phyloP scores from a whole-genome alignment of 2,329 filamentous ascomycete genomes.

The Pyrenophora teres region DNA sequence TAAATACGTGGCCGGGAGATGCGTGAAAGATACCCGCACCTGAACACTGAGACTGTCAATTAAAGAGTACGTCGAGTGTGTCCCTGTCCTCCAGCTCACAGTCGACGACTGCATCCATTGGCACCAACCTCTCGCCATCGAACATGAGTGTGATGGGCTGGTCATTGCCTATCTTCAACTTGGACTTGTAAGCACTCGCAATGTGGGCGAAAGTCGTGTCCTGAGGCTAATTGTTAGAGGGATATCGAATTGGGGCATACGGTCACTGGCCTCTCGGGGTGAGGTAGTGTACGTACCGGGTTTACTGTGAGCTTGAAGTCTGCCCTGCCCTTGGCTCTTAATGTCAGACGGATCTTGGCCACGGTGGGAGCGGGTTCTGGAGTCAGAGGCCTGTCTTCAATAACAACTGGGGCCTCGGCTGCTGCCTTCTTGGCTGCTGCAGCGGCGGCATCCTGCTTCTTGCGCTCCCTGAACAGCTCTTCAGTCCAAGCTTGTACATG shows the following conservation, averaged over 20 bases:
- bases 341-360: constrained; percentile 52
- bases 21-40: no score
- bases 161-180: constrained; percentile 25
- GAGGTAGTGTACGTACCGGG: constrained; percentile 44
- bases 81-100: constrained; percentile 47
- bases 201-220: constrained; percentile 40
- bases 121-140: constrained; percentile 45
- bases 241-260: not conserved
- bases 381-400: constrained; percentile 23
- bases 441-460: constrained; percentile 43
- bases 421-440: constrained; percentile 45
- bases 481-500: constrained; percentile 78
- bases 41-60: constrained; percentile 19
- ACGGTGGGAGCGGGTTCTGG: constrained; percentile 22
- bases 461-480: constrained; percentile 61
- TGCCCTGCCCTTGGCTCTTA: constrained; percentile 57
- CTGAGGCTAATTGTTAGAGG: constrained; percentile 22
- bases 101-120: constrained; percentile 39
- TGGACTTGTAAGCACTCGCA: constrained; percentile 34
- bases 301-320: constrained; percentile 58
- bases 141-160: constrained; percentile 44
- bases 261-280: not conserved
- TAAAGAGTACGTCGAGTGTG: constrained; percentile 44
- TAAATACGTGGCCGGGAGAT: no score
- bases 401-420: constrained; percentile 33